Percentiles rank a stretch among this genome's conserved stretches.
These are phyloP conservation scores for Aspergillus pseudoglaucus DNA, from an alignment of 2,329 filamentous ascomycete species.

Conservation along the genomic window DNA sequence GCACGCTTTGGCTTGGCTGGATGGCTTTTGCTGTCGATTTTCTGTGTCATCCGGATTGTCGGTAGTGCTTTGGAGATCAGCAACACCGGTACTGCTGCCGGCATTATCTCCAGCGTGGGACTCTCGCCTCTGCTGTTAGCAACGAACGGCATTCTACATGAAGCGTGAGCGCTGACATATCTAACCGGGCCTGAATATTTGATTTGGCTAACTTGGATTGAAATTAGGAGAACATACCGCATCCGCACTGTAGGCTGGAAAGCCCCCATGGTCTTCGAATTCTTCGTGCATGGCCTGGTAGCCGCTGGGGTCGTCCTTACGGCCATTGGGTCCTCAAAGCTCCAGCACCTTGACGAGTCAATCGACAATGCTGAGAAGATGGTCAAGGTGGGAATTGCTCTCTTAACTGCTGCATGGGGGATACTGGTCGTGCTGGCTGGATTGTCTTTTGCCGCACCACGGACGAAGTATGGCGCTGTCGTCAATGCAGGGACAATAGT, in stretches of 20 bases:
- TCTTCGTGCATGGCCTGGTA: slow-evolving; percentile 11
- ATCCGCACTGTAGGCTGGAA: slow-evolving; percentile 3
- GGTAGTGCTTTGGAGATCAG: slow-evolving; percentile 16
- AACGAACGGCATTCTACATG: slow-evolving; percentile 28
- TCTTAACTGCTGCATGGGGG: slow-evolving; percentile 9
- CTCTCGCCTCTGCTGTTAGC: slow-evolving; percentile 32
- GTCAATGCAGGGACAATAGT: not conserved
- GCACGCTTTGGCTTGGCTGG: slow-evolving; percentile 29
- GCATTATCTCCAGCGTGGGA: slow-evolving; percentile 33
- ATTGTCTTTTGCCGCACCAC: slow-evolving; percentile 3
- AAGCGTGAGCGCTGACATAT: slow-evolving; percentile 18
- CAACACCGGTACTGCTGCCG: slow-evolving; percentile 18
- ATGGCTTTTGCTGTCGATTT: slow-evolving; percentile 35
- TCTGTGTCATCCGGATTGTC: slow-evolving; percentile 34
- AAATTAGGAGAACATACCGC: slow-evolving; percentile 13
- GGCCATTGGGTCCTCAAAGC: slow-evolving; percentile 8
- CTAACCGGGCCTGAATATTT: not conserved
- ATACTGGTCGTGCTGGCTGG: slow-evolving; percentile 6
- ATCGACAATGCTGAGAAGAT: slow-evolving; percentile 1
- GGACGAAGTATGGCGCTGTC: not conserved
- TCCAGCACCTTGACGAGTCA: slow-evolving; percentile 7
- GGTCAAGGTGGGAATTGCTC: slow-evolving; percentile 9
- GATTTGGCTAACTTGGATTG: not conserved
- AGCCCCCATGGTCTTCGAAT: slow-evolving; percentile 1
- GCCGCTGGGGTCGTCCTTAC: slow-evolving; percentile 11